phyloP scores from a whole-genome alignment of 1,284 basidiomycete species.

The Hypsizygus ulmarius region DNA sequence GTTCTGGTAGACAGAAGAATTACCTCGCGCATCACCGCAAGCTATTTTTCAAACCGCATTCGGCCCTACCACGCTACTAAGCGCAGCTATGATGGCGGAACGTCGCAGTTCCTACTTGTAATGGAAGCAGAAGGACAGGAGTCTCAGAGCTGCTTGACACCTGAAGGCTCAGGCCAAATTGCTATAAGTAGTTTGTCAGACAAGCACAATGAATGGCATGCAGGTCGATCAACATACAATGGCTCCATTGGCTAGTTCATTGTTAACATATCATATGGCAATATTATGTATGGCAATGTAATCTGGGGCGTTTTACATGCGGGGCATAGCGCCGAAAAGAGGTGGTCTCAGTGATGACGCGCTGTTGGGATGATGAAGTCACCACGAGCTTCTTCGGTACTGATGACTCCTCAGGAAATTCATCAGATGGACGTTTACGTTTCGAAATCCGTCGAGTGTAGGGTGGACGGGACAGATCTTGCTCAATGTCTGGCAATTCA shows the following conservation, averaged over 20 bases:
- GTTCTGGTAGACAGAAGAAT: no score
- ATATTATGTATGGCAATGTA: slow-evolving; percentile 15
- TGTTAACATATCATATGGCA: neutral
- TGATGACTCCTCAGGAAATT: slow-evolving; percentile 13
- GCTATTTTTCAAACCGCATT: no score
- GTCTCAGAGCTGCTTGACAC: neutral
- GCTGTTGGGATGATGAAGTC: slow-evolving; percentile 7
- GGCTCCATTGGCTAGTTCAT: neutral
- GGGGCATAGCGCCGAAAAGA: slow-evolving; percentile 10
- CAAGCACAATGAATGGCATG: slow-evolving; percentile 4
- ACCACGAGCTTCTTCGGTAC: slow-evolving; percentile 14
- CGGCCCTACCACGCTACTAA: no score
- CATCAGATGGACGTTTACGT: slow-evolving; percentile 45
- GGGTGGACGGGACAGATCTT: slow-evolving; percentile 66
- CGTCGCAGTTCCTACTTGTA: no score
- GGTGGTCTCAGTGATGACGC: slow-evolving; percentile 1
- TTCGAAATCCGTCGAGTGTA: slow-evolving; percentile 54
- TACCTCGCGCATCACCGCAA: no score
- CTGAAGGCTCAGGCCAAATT: slow-evolving; percentile 1
- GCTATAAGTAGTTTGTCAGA: slow-evolving; percentile 9
- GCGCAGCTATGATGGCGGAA: no score
- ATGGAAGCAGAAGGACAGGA: neutral
- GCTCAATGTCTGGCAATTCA: slow-evolving; percentile 62
- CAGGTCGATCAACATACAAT: slow-evolving; percentile 2
- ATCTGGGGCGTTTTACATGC: slow-evolving; percentile 14